Conservation (phyloP, 768 basidiomycete species). For the Kwoniella bestiolae region DNA sequence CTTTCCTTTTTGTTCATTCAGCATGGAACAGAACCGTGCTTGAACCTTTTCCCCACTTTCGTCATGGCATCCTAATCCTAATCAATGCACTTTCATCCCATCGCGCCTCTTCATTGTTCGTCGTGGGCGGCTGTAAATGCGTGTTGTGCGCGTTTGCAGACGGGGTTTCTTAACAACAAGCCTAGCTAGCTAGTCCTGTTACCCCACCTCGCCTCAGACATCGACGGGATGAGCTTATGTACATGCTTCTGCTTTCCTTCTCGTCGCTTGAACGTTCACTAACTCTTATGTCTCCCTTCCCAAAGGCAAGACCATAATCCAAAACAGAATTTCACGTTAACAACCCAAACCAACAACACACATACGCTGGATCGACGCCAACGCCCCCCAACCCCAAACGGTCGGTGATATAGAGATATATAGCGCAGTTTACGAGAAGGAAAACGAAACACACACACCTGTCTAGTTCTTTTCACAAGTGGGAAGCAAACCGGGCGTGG, state of each 20-base stretch:
- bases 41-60: neutral
- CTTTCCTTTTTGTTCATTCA: neutral
- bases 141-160: no score
- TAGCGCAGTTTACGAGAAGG: neutral
- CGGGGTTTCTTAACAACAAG: neutral
- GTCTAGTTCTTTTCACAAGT: neutral
- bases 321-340: neutral
- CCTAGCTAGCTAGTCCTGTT: neutral
- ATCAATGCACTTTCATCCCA: neutral
- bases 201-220: neutral
- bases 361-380: no score
- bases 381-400: no score
- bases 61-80: no score
- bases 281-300: neutral
- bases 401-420: neutral
- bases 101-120: neutral
- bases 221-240: neutral
- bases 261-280: neutral
- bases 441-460: neutral
- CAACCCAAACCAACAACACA: neutral
- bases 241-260: neutral
- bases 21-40: neutral
- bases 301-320: neutral
- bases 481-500: neutral
- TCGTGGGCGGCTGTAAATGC: neutral